A percentile compares a stretch with the other conserved stretches of the same genome.
phyloP scores from a whole-genome alignment of 1,284 basidiomycete genomes.

The Volvariella volvacea region DNA sequence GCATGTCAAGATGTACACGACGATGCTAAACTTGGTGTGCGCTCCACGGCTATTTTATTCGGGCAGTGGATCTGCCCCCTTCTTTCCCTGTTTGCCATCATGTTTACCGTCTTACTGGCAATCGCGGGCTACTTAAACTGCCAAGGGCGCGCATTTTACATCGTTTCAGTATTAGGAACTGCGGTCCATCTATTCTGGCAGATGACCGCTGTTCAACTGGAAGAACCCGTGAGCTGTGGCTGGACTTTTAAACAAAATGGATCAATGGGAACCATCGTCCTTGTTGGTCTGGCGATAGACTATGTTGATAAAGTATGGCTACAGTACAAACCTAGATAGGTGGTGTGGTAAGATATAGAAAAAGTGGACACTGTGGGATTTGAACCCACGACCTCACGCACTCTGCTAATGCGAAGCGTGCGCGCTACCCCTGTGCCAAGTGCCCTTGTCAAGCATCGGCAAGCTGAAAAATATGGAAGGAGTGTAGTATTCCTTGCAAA shows the following conservation, averaged over 20 bases:
- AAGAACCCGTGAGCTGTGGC: conserved; percentile 51
- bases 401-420: conserved; percentile 19
- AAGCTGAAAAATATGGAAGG: too few species aligned
- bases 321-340: too few species aligned
- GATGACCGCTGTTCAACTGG: conserved; percentile 44
- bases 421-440: conserved; percentile 28
- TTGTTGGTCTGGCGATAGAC: too few species aligned
- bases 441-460: conserved; percentile 10
- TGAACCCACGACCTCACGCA: conserved; percentile 28
- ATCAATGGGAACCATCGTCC: too few species aligned
- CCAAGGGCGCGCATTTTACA: conserved; percentile 47
- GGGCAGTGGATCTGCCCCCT: conserved; percentile 49
- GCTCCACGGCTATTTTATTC: conserved; percentile 36
- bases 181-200: conserved; percentile 48
- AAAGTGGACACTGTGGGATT: conserved; percentile 23
- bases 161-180: conserved; percentile 45
- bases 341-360: conserved; percentile 2
- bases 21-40: conserved; percentile 35
- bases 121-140: conserved; percentile 41
- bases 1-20: conserved; percentile 38
- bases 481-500: too few species aligned
- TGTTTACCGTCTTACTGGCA: conserved; percentile 42
- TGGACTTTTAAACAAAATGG: too few species aligned
- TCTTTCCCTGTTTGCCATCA: conserved; percentile 41
- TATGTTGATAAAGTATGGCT: too few species aligned